A percentile compares a stretch with the other conserved stretches of the same genome.
These are phyloP conservation scores for Mariannaea sp. DNA, from an alignment of 2,329 filamentous ascomycete species.

Conservation along the genomic window DNA sequence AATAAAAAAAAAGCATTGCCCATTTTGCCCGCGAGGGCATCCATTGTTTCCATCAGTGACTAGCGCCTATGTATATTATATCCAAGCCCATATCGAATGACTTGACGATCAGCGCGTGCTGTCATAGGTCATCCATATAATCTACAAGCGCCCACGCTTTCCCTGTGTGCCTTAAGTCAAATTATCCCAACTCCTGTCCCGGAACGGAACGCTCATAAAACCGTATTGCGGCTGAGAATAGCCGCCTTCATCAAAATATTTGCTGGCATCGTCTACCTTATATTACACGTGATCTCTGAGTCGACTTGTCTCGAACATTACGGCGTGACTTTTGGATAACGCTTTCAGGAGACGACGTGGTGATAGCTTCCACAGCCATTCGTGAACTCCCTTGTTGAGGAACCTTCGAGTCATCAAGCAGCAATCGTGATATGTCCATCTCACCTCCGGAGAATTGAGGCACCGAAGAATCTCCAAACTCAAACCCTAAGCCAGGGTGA, in stretches of 20 bases:
- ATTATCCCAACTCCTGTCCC: conserved; percentile 33
- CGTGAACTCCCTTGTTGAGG: conserved; percentile 32
- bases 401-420: conserved; percentile 58
- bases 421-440: conserved; percentile 65
- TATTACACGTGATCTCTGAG: conserved; percentile 28
- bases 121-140: conserved; percentile 23
- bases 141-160: conserved; percentile 30
- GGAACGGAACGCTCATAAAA: conserved; percentile 18
- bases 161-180: conserved; percentile 25
- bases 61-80: conserved; percentile 23
- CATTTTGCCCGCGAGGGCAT: conserved; percentile 27
- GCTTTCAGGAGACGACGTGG: conserved; percentile 32
- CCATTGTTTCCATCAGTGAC: conserved; percentile 20
- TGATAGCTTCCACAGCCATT: conserved; percentile 35
- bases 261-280: conserved; percentile 20
- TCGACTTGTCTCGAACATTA: conserved; percentile 1
- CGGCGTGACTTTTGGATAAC: conserved; percentile 22
- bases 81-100: conserved; percentile 17
- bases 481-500: conserved; percentile 42
- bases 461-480: conserved; percentile 50
- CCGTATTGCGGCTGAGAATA: conserved; percentile 21
- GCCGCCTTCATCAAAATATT: conserved; percentile 10
- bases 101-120: conserved; percentile 31
- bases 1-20: conserved; percentile 8
- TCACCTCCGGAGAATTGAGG: conserved; percentile 54